Conservation (phyloP, 495 filamentous ascomycete genomes). For the Aspergillus nanangensis region DNA sequence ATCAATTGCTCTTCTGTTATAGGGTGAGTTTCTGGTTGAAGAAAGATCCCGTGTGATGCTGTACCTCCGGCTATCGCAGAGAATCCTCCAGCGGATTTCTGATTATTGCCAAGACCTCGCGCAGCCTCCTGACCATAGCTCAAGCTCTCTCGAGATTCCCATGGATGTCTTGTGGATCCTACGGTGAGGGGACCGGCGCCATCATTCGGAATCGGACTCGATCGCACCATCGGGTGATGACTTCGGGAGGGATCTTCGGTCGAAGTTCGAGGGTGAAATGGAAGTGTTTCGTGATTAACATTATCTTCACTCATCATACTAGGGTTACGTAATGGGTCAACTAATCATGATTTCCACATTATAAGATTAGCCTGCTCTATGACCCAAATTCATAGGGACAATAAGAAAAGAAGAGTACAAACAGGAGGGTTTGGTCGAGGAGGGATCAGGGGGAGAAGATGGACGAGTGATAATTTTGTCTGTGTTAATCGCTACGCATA, state of each 20-base stretch:
- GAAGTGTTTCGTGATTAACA: conserved; percentile 12
- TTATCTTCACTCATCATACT: conserved; percentile 19
- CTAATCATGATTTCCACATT: conserved; percentile 8
- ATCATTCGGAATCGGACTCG: conserved; percentile 10
- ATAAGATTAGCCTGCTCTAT: too few species aligned
- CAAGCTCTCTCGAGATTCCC: conserved; percentile 8
- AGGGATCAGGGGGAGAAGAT: too few species aligned
- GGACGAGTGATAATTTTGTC: too few species aligned
- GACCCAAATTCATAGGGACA: too few species aligned
- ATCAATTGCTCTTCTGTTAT: conserved; percentile 75
- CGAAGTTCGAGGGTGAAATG: conserved; percentile 11
- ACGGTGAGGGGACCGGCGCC: neutral
- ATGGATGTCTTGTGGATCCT: conserved; percentile 1
- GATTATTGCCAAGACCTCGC: conserved; percentile 13
- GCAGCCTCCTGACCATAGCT: conserved; percentile 15
- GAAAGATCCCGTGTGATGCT: conserved; percentile 44
- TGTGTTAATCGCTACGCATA: too few species aligned
- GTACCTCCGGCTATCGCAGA: conserved; percentile 12
- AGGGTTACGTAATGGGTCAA: conserved; percentile 18
- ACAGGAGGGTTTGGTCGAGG: too few species aligned
- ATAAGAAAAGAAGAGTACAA: too few species aligned
- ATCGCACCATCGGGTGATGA: conserved; percentile 3
- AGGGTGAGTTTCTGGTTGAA: conserved; percentile 59
- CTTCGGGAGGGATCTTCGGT: conserved; percentile 1
- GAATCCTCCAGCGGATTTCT: conserved; percentile 7